Conservation (phyloP, 345 rosid genomes). For the Citrus medica region DNA sequence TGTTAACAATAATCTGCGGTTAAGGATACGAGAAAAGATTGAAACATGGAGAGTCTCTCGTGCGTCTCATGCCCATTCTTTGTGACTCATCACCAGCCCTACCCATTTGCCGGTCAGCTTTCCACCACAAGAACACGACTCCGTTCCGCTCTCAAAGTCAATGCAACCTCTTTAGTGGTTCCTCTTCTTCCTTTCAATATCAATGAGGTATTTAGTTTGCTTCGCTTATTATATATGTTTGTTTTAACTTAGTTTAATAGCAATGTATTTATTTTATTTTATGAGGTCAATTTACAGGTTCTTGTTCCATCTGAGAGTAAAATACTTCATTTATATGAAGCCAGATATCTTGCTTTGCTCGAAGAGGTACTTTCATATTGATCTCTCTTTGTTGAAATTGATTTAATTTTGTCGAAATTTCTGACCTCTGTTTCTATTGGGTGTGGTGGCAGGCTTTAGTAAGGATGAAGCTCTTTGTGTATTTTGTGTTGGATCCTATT, state of each 20-base stretch:
- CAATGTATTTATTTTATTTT: neutral
- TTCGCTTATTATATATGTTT: neutral
- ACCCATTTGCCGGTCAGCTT: neutral
- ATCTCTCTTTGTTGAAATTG: neutral
- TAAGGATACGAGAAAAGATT: neutral
- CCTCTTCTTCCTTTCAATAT: slow-evolving; percentile 63
- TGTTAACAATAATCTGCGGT: neutral
- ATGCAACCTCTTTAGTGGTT: slow-evolving; percentile 38
- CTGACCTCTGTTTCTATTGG: slow-evolving; percentile 3
- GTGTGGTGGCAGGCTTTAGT: slow-evolving; percentile 46
- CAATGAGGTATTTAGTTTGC: slow-evolving; percentile 40
- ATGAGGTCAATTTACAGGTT: slow-evolving; percentile 34
- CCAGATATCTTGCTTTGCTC: slow-evolving; percentile 65
- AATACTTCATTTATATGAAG: slow-evolving; percentile 70
- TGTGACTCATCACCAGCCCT: neutral
- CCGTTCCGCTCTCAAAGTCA: slow-evolving; percentile 15
- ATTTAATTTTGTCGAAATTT: neutral
- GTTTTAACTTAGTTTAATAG: neutral
- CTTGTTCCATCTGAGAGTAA: slow-evolving; percentile 79
- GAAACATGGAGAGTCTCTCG: neutral
- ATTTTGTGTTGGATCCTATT: slow-evolving; percentile 76
- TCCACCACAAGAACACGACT: neutral
- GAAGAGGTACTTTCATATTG: slow-evolving; percentile 52
- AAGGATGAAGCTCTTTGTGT: slow-evolving; percentile 61
- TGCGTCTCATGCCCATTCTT: neutral